Percentiles rank a stretch among this genome's conserved stretches.
These are phyloP conservation scores for Candida tallmaniae DNA, from an alignment of 805 yeast genomes.

Conservation along the genomic window DNA sequence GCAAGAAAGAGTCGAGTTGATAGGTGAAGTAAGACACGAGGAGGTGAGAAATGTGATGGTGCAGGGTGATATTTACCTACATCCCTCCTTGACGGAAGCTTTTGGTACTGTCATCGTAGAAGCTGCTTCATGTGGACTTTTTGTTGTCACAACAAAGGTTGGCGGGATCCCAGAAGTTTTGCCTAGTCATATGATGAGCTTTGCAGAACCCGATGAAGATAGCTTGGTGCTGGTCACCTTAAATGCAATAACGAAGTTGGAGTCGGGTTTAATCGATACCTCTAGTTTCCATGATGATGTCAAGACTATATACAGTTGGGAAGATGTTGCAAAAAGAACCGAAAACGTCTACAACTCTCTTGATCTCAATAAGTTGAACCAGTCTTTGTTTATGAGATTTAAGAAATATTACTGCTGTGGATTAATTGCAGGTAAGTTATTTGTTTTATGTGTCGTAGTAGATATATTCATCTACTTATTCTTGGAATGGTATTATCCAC, in stretches of 20 bases:
- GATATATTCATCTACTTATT: constrained; percentile 63
- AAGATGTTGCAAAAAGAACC: constrained; percentile 80
- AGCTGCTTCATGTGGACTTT: constrained; percentile 93
- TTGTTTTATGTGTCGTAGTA: constrained; percentile 72
- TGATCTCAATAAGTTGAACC: constrained; percentile 38
- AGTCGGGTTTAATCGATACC: constrained; percentile 61
- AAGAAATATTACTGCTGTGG: constrained; percentile 66
- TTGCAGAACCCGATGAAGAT: constrained; percentile 84
- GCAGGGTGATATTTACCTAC: constrained; percentile 87
- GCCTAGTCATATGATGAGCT: constrained; percentile 89
- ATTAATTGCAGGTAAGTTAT: constrained; percentile 81
- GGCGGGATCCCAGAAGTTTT: constrained; percentile 98
- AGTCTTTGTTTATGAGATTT: constrained; percentile 55
- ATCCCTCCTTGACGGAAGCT: constrained; percentile 93
- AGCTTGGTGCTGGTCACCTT: constrained; percentile 69
- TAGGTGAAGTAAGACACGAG: constrained; percentile 89
- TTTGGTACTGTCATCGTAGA: constrained; percentile 96
- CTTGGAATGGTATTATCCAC: constrained; percentile 70
- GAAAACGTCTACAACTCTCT: constrained; percentile 68
- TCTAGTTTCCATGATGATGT: constrained; percentile 74
- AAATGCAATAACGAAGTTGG: constrained; percentile 61
- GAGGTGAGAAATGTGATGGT: constrained; percentile 91
- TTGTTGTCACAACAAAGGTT: constrained; percentile 91
- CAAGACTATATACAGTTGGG: constrained; percentile 85
- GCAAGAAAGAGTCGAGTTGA: constrained; percentile 80